Conservation (phyloP, 225 moss, liverwort and hornwort species). For the Thuidium tamariscinum region DNA sequence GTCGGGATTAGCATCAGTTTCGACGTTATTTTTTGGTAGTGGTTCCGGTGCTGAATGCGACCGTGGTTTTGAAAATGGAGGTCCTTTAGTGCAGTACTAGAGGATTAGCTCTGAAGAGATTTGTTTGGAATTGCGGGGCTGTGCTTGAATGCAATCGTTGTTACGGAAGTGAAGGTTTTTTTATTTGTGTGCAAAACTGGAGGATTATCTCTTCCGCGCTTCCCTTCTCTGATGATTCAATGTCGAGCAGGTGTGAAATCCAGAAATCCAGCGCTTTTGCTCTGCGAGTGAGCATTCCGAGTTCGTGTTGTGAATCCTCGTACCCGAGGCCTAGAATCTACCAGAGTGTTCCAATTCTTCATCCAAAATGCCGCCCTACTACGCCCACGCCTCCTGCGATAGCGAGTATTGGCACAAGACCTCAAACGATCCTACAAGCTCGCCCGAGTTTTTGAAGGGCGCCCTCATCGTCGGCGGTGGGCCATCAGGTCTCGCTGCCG, state of each 20-base stretch:
- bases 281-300: neutral
- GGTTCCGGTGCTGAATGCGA: neutral
- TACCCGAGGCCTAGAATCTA: neutral
- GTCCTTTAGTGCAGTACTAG: neutral
- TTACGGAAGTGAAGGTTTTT: neutral
- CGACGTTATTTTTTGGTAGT: neutral
- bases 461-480: slow-evolving; percentile 79
- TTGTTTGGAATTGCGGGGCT: neutral
- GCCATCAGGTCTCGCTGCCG: slow-evolving; percentile 64
- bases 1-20: neutral
- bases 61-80: neutral
- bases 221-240: neutral
- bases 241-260: neutral
- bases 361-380: slow-evolving; percentile 14
- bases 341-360: neutral
- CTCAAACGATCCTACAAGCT: neutral
- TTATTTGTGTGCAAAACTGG: no score
- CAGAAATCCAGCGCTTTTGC: neutral
- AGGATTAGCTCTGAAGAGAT: neutral
- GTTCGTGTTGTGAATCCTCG: neutral
- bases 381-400: neutral
- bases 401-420: neutral
- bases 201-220: neutral
- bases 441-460: slow-evolving; percentile 17
- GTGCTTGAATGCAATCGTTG: neutral